Conservation (phyloP, 306 rosid genomes). For the Pyrus communis region DNA sequence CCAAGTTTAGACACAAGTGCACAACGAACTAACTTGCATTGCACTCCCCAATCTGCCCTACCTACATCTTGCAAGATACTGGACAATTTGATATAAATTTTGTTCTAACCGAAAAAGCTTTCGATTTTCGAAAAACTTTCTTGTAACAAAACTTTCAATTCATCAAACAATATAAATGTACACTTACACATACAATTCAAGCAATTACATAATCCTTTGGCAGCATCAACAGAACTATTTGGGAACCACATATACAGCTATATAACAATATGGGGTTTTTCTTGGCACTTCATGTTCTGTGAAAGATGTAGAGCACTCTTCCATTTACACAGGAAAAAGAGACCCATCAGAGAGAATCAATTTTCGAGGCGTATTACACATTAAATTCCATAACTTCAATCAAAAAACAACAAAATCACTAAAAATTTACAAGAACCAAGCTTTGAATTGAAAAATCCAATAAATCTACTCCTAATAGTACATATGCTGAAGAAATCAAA, state of each 20-base stretch:
- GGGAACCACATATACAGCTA: not conserved
- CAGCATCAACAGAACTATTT: not conserved
- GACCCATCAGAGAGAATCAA: not conserved
- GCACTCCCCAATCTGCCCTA: not conserved
- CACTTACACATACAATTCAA: not conserved
- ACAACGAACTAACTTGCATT: not conserved
- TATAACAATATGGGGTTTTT: not conserved
- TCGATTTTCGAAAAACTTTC: not conserved
- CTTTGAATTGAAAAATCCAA: not conserved
- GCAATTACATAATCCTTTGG: not conserved
- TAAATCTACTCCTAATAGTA: not conserved
- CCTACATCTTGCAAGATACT: not conserved
- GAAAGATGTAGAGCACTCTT: not conserved
- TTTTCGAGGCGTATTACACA: not conserved
- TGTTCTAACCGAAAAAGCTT: not conserved
- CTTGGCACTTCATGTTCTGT: not conserved
- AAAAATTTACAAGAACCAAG: not conserved
- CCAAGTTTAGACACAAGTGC: not conserved
- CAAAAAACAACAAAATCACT: not conserved
- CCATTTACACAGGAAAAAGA: not conserved
- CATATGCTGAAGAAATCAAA: not conserved
- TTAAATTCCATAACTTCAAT: not conserved
- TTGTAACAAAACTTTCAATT: not conserved
- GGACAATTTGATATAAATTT: not conserved
- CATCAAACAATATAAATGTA: not conserved